Conservation (phyloP, 352 stramenopile species). For the Phytophthora sp. region DNA sequence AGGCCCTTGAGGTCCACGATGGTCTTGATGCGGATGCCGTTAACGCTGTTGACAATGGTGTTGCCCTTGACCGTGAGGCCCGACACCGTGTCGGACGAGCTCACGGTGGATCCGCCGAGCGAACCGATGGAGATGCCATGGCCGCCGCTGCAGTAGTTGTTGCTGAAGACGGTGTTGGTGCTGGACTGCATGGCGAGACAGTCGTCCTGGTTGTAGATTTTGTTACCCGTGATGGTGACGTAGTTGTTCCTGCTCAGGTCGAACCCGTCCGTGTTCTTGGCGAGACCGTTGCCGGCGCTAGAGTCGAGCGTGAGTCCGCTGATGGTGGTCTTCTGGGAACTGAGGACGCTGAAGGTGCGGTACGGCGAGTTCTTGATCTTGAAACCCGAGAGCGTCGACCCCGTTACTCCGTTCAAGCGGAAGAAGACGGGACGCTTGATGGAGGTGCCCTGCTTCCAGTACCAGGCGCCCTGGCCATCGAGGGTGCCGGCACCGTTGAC, state of each 20-base stretch:
- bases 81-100: conserved; percentile 23
- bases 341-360: conserved; percentile 10
- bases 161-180: conserved; percentile 18
- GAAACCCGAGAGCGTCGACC: conserved; percentile 27
- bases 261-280: no score
- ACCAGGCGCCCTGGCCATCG: conserved; percentile 37
- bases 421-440: conserved; percentile 37
- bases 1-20: conserved; percentile 32
- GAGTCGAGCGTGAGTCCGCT: conserved; percentile 34
- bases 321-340: conserved; percentile 19
- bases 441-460: no score
- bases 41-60: conserved; percentile 26
- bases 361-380: conserved; percentile 35
- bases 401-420: conserved; percentile 17
- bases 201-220: no score
- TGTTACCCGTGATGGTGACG: conserved; percentile 2
- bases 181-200: no score
- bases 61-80: conserved; percentile 29
- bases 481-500: conserved; percentile 30
- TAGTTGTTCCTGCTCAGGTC: conserved; percentile 4
- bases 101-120: conserved; percentile 18
- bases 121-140: conserved; percentile 42
- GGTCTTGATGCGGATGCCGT: conserved; percentile 44
- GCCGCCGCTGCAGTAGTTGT: conserved; percentile 20
- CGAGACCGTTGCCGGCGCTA: conserved; percentile 24